Percentiles rank a stretch among this genome's conserved stretches.
phyloP scores from a whole-genome alignment of 2,329 filamentous ascomycete genomes.

The Cryphonectria naterciae region DNA sequence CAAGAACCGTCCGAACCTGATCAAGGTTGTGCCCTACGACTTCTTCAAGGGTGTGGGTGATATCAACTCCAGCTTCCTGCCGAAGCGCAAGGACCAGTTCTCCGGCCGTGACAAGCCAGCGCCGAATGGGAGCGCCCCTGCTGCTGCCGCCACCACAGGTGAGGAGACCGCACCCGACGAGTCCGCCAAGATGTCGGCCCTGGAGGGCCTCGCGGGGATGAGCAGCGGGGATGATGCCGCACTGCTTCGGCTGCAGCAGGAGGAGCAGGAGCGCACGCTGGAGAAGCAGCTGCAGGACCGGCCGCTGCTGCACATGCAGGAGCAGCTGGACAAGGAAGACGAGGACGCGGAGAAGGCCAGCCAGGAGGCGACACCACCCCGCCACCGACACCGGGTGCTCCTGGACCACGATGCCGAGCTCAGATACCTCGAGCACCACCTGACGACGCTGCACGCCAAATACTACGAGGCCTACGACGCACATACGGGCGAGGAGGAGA shows the following conservation, averaged over 20 bases:
- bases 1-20: conserved; percentile 85
- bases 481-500: conserved; percentile 54
- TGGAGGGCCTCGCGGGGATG: conserved; percentile 81
- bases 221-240: conserved; percentile 70
- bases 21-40: conserved; percentile 94
- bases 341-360: conserved; percentile 59
- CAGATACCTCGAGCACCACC: conserved; percentile 72
- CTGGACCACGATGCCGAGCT: conserved; percentile 89
- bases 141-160: conserved; percentile 28
- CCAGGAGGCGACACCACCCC: conserved; percentile 41
- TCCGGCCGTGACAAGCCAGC: conserved; percentile 33
- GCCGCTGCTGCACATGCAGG: conserved; percentile 88
- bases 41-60: conserved; percentile 98
- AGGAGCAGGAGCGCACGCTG: conserved; percentile 84
- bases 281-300: conserved; percentile 88
- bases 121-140: conserved; percentile 30
- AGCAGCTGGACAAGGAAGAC: conserved; percentile 85
- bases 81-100: conserved; percentile 68
- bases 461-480: conserved; percentile 86
- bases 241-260: conserved; percentile 73
- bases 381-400: conserved; percentile 73
- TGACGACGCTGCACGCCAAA: conserved; percentile 73
- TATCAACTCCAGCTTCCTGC: conserved; percentile 96
- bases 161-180: conserved; percentile 24
- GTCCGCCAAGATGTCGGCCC: conserved; percentile 47